Percentiles rank a stretch among this genome's conserved stretches.
Evolutionary conservation across 2,329 filamentous ascomycete genomes (phyloP).

Genomic region (Escovopsis weberi): DNA sequence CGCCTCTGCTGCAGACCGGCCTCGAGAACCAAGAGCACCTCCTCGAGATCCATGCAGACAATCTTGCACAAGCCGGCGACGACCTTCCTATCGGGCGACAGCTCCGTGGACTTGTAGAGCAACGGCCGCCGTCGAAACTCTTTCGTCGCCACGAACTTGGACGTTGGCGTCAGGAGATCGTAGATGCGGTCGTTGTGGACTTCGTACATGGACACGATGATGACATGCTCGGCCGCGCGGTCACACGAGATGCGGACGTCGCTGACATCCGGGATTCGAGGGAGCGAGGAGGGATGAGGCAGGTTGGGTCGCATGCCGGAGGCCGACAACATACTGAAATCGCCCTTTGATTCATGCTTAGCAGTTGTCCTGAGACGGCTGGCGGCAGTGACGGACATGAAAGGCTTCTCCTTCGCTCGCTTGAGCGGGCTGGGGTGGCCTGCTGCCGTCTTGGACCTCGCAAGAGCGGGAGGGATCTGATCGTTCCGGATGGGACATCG

Average conservation of each 20-base stretch:
- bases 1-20: constrained; percentile 75
- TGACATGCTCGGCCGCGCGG: constrained; percentile 62
- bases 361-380: constrained; percentile 29
- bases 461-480: constrained; percentile 6
- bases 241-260: constrained; percentile 46
- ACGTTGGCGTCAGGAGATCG: constrained; percentile 62
- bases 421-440: constrained; percentile 17
- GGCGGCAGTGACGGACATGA: constrained; percentile 32
- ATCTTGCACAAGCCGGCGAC: constrained; percentile 87
- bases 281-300: constrained; percentile 38
- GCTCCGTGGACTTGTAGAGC: constrained; percentile 83
- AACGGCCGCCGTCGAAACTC: constrained; percentile 64
- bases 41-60: constrained; percentile 65
- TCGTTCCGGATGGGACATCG: constrained; percentile 10
- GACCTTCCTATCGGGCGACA: constrained; percentile 80
- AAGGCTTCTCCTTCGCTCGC: constrained; percentile 16
- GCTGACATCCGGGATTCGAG: constrained; percentile 61
- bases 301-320: constrained; percentile 46
- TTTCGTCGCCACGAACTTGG: constrained; percentile 47
- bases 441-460: constrained; percentile 11
- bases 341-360: constrained; percentile 36
- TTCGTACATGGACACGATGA: constrained; percentile 95
- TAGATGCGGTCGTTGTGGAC: constrained; percentile 98
- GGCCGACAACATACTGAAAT: constrained; percentile 25
- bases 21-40: constrained; percentile 81